Conservation (phyloP, 2,329 filamentous ascomycete genomes). For the Meredithiella fracta region DNA sequence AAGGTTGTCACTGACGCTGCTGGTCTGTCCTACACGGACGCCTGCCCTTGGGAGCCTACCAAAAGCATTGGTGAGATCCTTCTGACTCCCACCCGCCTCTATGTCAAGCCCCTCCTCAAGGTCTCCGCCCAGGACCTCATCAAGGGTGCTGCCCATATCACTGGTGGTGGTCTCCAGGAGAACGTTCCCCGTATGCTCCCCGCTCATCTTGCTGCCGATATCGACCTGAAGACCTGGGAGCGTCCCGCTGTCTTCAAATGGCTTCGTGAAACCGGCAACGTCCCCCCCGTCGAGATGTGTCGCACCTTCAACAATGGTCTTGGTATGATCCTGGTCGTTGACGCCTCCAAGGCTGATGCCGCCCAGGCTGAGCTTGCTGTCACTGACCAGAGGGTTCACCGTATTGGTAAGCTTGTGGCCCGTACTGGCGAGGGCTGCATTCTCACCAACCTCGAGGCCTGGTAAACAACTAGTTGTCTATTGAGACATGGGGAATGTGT, state of each 20-base stretch:
- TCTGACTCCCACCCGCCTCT: slow-evolving; percentile 82
- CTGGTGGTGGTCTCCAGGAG: slow-evolving; percentile 79
- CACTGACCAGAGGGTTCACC: slow-evolving; percentile 60
- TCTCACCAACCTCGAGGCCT: slow-evolving; percentile 14
- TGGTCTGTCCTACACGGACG: slow-evolving; percentile 52
- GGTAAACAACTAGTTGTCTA: slow-evolving; percentile 5
- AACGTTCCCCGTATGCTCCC: slow-evolving; percentile 94
- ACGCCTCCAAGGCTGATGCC: slow-evolving; percentile 41
- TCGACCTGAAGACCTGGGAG: slow-evolving; percentile 62
- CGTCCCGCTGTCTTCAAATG: slow-evolving; percentile 70
- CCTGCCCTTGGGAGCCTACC: slow-evolving; percentile 57
- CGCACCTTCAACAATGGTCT: slow-evolving; percentile 89
- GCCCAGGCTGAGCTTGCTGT: slow-evolving; percentile 44
- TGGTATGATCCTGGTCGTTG: slow-evolving; percentile 82
- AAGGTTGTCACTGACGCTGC: slow-evolving; percentile 59
- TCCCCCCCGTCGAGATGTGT: slow-evolving; percentile 65
- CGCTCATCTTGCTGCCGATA: slow-evolving; percentile 55
- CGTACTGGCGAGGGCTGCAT: slow-evolving; percentile 25
- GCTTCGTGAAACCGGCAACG: slow-evolving; percentile 59
- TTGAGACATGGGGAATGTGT: not conserved
- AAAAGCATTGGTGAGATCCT: slow-evolving; percentile 57
- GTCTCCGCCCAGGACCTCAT: slow-evolving; percentile 47
- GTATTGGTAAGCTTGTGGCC: slow-evolving; percentile 54
- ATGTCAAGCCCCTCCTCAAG: slow-evolving; percentile 66
- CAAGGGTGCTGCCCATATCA: slow-evolving; percentile 94